Conservation (phyloP, 1,284 basidiomycete genomes). For the Tetrapyrgos nigripes region DNA sequence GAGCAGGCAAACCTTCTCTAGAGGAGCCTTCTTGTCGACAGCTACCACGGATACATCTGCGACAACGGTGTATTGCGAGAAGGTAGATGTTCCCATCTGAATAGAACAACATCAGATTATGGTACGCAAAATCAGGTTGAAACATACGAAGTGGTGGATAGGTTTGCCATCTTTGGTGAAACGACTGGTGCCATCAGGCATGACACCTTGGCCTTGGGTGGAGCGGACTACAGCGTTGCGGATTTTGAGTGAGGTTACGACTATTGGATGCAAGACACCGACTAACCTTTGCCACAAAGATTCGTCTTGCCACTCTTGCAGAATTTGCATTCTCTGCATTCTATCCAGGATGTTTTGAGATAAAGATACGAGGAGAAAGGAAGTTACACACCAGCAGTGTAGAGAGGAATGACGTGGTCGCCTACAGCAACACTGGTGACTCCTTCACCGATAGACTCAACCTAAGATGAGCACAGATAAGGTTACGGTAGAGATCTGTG, state of each 20-base stretch:
- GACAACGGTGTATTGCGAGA: constrained; percentile 99
- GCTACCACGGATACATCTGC: constrained; percentile 97
- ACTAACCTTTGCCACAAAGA: constrained; percentile 83
- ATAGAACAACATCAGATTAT: constrained; percentile 9
- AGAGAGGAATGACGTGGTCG: constrained; percentile 94
- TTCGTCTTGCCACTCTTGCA: constrained; percentile 99
- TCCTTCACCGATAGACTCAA: constrained; percentile 94
- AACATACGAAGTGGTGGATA: constrained; percentile 88
- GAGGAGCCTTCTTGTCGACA: constrained; percentile 84
- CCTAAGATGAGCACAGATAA: no score
- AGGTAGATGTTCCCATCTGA: constrained; percentile 98
- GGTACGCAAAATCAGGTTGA: neutral
- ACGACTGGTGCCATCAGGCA: constrained; percentile 93
- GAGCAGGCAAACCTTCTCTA: constrained; percentile 94
- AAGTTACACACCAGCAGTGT: constrained; percentile 77
- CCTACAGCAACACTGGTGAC: constrained; percentile 85
- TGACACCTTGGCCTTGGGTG: constrained; percentile 95
- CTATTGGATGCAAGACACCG: no score
- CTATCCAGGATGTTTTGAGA: constrained; percentile 44
- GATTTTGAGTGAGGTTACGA: neutral
- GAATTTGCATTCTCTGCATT: constrained; percentile 96
- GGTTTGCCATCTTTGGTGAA: constrained; percentile 92
- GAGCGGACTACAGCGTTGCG: constrained; percentile 69
- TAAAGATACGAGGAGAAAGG: neutral
- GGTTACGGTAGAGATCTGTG: constrained; percentile 23